These are phyloP conservation scores for Plantago elongata DNA, from an alignment of 257 asterid species.

Conservation along the genomic window DNA sequence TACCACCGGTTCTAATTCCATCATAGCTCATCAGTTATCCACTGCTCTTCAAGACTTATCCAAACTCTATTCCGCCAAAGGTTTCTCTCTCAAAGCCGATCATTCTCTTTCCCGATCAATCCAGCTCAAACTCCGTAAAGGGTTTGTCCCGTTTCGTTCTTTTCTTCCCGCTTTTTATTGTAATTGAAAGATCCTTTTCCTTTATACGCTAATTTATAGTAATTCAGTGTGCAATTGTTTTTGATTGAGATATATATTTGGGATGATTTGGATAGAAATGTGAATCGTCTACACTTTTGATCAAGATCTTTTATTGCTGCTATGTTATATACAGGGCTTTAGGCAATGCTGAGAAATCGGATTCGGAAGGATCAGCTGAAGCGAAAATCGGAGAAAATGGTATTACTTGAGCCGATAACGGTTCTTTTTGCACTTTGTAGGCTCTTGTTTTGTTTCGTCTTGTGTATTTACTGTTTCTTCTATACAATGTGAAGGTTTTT, in stretches of 20 bases:
- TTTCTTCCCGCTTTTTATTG: conserved; percentile 3
- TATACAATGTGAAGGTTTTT: conserved; percentile 32
- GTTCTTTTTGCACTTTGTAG: not conserved
- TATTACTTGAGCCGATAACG: not conserved
- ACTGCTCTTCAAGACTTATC: conserved; percentile 66
- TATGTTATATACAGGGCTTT: conserved; percentile 33
- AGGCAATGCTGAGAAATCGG: conserved; percentile 19
- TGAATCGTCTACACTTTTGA: too few species aligned
- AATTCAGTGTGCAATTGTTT: too few species aligned
- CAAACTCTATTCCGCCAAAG: conserved; percentile 52
- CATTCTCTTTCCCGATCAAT: conserved; percentile 50
- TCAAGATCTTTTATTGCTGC: not conserved
- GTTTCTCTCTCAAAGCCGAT: conserved; percentile 63
- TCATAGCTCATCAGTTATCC: conserved; percentile 33
- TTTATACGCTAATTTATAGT: too few species aligned
- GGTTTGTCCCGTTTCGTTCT: conserved; percentile 24
- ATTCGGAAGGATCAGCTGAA: conserved; percentile 20
- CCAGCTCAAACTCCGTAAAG: conserved; percentile 40
- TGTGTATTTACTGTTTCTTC: conserved; percentile 1
- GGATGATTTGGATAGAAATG: too few species aligned
- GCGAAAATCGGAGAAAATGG: conserved; percentile 29
- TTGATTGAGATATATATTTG: too few species aligned
- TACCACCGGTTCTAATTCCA: not conserved
- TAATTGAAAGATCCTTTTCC: conserved; percentile 13
- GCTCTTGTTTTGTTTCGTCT: not conserved